Evolutionary conservation across 495 filamentous ascomycete genomes (phyloP), one percentile per base, ranked within the genome.

Genomic region (Terfezia claveryi): DNA sequence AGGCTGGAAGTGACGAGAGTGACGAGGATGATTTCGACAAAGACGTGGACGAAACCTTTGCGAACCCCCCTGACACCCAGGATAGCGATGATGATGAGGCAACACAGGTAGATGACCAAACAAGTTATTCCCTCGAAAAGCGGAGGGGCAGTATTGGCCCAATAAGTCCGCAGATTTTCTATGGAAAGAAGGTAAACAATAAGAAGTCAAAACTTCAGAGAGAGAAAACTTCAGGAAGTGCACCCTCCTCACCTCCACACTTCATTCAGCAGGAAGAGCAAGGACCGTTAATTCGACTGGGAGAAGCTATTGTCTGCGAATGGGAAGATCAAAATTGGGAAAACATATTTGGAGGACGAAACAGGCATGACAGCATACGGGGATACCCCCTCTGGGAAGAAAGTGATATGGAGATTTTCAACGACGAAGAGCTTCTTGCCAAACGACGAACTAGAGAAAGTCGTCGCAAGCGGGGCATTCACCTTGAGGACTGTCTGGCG

Each of bases 401-500:
- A 64, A 66, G 67, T 0, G 59, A 72, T 0, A 66, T 76, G 8
- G 69, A 75, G 3, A 67, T 67, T 7, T 61, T 85, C 0, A 68
- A 71, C 2, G 91, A 96, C 56, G 75, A 76, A 0, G 81, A 80
- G 20, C 66, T 94, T 7, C 71, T 77, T 23, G 73, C 69, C 36
- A 78, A 74, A 53, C 76, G 79, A 55, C 70, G 70, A 11, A 68
- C 73, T 32, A 79, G 86, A 1, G 66, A 69, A 32, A 69, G 68
- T 10, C 80, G 85, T 17, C 75, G 74, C 58, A 82, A 80, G 68
- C 68, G 74, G 51, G 91, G 91, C 17, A 77, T 94, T 53, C 79
- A 77, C 23, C 74, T 98, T n/a, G 79, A 87, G 49, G 84, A 94
- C 61, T 98, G 91, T 62, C 76, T 98, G 32, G 80, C 85, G 38